Percentiles rank a stretch among this genome's conserved stretches.
These are phyloP conservation scores for Pythium insidiosum DNA, from an alignment of 352 stramenopile species.

Conservation along the genomic window DNA sequence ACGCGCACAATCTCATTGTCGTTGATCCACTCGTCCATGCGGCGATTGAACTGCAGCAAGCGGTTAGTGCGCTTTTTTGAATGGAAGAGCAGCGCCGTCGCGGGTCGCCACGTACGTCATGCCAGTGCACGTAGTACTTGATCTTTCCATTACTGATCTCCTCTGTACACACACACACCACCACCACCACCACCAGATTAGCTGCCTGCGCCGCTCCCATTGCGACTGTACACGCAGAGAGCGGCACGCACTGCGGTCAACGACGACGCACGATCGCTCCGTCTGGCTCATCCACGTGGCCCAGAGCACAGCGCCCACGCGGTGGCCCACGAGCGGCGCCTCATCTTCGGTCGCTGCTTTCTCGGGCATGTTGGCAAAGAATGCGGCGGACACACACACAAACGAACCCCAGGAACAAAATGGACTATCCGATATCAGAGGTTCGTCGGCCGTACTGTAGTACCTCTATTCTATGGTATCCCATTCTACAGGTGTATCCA, in stretches of 20 bases:
- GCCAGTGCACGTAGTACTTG: slow-evolving; percentile 84
- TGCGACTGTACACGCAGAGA: not conserved
- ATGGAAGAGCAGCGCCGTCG: not conserved
- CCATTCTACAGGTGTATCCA: too few species aligned
- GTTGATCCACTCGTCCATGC: slow-evolving; percentile 87
- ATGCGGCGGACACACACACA: too few species aligned
- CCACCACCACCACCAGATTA: not conserved
- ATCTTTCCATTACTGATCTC: slow-evolving; percentile 48
- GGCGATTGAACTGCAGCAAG: slow-evolving; percentile 63
- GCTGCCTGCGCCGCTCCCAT: too few species aligned
- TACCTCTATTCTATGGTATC: too few species aligned
- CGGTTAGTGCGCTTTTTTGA: not conserved
- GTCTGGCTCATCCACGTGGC: slow-evolving; percentile 69
- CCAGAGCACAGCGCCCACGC: slow-evolving; percentile 52
- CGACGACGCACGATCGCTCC: slow-evolving; percentile 76
- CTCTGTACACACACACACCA: slow-evolving; percentile 17
- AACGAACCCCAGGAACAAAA: too few species aligned
- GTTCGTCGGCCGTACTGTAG: too few species aligned
- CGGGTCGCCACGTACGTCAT: slow-evolving; percentile 35
- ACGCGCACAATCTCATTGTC: slow-evolving; percentile 69
- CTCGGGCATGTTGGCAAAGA: too few species aligned
- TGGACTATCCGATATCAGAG: slow-evolving; percentile 2
- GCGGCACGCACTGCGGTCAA: slow-evolving; percentile 53
- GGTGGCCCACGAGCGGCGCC: slow-evolving; percentile 21
- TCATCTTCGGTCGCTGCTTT: slow-evolving; percentile 12